These are phyloP conservation scores for Yarrowia sp. DNA, from an alignment of 805 yeast genomes.

Conservation along the genomic window DNA sequence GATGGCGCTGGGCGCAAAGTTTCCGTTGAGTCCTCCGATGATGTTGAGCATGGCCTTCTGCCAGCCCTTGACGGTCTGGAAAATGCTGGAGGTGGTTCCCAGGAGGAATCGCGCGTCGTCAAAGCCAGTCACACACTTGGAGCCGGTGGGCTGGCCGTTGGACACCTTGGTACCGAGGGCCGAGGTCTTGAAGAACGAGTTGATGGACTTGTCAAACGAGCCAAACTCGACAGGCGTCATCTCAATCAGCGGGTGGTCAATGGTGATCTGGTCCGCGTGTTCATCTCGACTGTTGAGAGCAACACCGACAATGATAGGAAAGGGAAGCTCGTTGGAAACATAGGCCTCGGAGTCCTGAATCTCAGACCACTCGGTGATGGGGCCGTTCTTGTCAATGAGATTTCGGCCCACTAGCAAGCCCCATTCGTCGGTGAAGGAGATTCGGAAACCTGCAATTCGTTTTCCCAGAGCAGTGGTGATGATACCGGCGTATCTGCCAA, in stretches of 20 bases:
- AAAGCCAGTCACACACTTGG: conserved; percentile 55
- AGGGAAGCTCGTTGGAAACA: conserved; percentile 68
- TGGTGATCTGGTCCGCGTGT: conserved; percentile 55
- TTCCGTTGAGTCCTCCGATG: conserved; percentile 12
- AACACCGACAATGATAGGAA: conserved; percentile 61
- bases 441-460: conserved; percentile 68
- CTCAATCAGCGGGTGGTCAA: conserved; percentile 57
- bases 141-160: neutral
- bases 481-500: conserved; percentile 42
- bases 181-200: conserved; percentile 66
- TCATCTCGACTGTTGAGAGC: conserved; percentile 49
- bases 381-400: conserved; percentile 63
- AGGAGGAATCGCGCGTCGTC: conserved; percentile 82
- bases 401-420: conserved; percentile 77
- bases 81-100: conserved; percentile 83
- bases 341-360: conserved; percentile 67
- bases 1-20: conserved; percentile 66
- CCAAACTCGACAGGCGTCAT: conserved; percentile 75
- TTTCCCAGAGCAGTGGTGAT: conserved; percentile 59
- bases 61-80: conserved; percentile 61
- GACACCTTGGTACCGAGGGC: conserved; percentile 59
- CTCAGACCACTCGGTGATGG: conserved; percentile 62
- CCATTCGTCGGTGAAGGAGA: conserved; percentile 80
- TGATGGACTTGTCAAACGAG: conserved; percentile 85
- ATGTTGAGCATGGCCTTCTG: neutral